Conservation (phyloP, 441 rosid genomes). For the Euphorbia schlechtendalii region DNA sequence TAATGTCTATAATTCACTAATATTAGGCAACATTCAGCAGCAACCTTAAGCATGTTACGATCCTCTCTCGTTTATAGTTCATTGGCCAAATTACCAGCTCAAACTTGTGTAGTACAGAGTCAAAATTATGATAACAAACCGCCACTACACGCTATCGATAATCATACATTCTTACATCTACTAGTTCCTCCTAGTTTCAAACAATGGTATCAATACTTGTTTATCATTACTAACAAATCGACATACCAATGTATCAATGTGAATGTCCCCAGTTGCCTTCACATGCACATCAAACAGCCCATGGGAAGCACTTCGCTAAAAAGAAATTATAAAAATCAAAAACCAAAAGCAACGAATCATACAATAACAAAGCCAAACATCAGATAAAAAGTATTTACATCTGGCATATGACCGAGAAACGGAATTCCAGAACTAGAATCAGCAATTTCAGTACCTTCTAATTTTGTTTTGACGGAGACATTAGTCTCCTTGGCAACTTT, state of each 20-base stretch:
- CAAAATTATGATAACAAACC: too few species aligned
- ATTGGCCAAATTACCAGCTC: too few species aligned
- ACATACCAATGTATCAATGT: too few species aligned
- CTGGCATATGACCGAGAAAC: slow-evolving; percentile 89
- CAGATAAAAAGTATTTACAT: slow-evolving; percentile 32
- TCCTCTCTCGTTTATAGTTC: too few species aligned
- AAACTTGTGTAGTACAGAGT: too few species aligned
- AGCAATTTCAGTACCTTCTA: slow-evolving; percentile 77
- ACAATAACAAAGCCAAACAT: background rate
- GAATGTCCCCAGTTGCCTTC: slow-evolving; percentile 80
- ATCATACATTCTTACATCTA: too few species aligned
- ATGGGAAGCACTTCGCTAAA: slow-evolving; percentile 92
- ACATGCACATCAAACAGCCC: slow-evolving; percentile 83
- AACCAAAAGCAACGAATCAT: background rate
- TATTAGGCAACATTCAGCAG: background rate
- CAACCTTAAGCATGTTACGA: too few species aligned
- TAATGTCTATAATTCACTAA: background rate
- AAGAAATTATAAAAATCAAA: background rate
- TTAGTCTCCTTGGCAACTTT: slow-evolving; percentile 86
- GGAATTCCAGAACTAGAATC: slow-evolving; percentile 69
- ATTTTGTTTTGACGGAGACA: slow-evolving; percentile 62
- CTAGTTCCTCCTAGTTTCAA: too few species aligned
- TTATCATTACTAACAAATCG: too few species aligned
- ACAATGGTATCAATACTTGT: too few species aligned
- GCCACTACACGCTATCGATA: too few species aligned